phyloP scores from a whole-genome alignment of 352 stramenopile species.

The Phytopythium boreale region DNA sequence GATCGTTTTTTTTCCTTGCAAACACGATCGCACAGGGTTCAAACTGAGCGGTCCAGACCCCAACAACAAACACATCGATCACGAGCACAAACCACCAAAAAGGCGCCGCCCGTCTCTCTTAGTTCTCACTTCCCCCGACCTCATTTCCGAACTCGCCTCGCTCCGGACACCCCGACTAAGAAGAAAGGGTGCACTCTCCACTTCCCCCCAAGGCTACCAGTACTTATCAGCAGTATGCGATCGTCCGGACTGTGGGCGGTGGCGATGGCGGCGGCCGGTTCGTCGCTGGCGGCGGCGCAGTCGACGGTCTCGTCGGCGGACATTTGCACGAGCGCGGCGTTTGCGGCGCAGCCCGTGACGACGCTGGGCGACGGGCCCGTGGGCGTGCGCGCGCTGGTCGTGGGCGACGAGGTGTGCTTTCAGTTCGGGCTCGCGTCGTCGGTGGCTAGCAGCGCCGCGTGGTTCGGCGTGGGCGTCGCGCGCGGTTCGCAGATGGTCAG shows the following conservation, averaged over 20 bases:
- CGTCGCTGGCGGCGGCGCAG: slow-evolving; percentile 2
- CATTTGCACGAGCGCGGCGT: slow-evolving; percentile 55
- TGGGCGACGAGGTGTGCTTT: slow-evolving; percentile 58
- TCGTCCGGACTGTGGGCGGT: slow-evolving; percentile 11
- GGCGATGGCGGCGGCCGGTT: slow-evolving; percentile 4
- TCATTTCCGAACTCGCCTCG: slow-evolving; percentile 2
- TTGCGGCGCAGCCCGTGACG: slow-evolving; percentile 39
- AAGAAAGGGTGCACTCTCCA: not conserved
- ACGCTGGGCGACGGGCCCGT: slow-evolving; percentile 57
- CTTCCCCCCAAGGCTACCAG: no score
- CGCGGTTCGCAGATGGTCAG: slow-evolving; percentile 56
- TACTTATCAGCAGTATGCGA: slow-evolving; percentile 5
- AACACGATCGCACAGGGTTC: not conserved
- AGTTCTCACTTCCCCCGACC: not conserved
- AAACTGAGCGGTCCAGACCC: no score
- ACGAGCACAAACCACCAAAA: not conserved
- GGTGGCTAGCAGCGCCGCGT: slow-evolving; percentile 33
- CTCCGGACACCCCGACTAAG: not conserved
- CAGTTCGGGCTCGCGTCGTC: slow-evolving; percentile 53
- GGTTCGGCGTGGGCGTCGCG: slow-evolving; percentile 63
- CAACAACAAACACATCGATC: not conserved
- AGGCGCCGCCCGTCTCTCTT: no score
- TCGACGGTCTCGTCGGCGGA: slow-evolving; percentile 17
- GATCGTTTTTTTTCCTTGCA: not conserved
- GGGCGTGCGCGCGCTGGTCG: slow-evolving; percentile 51